These are phyloP conservation scores for Aurantiochytrium sp. DNA, from an alignment of 108 stramenopile genomes.

Conservation along the genomic window DNA sequence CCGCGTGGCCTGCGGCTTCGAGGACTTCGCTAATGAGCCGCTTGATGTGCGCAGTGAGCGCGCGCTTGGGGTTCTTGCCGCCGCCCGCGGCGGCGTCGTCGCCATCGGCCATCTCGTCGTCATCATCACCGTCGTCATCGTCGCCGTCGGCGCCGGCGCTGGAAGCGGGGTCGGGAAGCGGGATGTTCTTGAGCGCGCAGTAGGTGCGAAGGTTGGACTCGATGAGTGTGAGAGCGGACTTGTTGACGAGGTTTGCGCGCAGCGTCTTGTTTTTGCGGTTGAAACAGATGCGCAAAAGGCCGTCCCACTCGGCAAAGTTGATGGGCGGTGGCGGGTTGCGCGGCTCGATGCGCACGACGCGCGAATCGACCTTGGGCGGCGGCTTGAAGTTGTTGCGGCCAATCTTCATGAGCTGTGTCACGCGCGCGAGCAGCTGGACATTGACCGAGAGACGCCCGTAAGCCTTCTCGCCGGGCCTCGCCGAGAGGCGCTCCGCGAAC, in stretches of 20 bases:
- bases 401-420: constrained; percentile 95
- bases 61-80: background rate
- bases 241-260: constrained; percentile 68
- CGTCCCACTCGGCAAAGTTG: constrained; percentile 98
- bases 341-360: constrained; percentile 76
- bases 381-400: constrained; percentile 97
- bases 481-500: constrained; percentile 86
- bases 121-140: background rate
- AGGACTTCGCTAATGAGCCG: constrained; percentile 75
- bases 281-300: constrained; percentile 83
- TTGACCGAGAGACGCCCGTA: constrained; percentile 97
- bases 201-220: constrained; percentile 82
- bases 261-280: constrained; percentile 89
- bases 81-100: background rate
- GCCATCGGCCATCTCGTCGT: background rate
- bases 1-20: constrained; percentile 65
- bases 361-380: constrained; percentile 76
- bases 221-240: constrained; percentile 75
- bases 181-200: constrained; percentile 48
- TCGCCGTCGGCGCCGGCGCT: background rate
- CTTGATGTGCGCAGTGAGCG: constrained; percentile 42
- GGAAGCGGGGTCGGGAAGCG: background rate
- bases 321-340: constrained; percentile 94
- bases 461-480: constrained; percentile 85
- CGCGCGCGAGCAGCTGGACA: constrained; percentile 91